Evolutionary conservation across 2,329 filamentous ascomycete genomes (phyloP), one percentile per base, ranked within the genome.

Genomic region (Mycocentrospora acerina): DNA sequence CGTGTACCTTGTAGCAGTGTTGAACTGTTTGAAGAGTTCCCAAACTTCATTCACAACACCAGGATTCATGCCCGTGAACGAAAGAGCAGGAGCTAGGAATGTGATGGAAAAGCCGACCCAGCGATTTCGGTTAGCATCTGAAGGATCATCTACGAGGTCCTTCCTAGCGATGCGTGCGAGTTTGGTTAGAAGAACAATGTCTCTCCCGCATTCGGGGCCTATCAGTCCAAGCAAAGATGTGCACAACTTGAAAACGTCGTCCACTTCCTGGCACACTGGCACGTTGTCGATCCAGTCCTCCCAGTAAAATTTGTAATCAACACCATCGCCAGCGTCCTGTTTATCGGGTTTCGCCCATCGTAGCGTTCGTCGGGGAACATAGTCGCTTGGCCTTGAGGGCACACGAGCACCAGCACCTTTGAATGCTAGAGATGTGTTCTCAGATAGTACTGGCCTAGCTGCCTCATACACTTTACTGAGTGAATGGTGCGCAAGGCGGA

Each of bases 281-380:
- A 98, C 78, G 48, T 93, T 95, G 67, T 97, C 91, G 2, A 83
- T 78, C 93, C 93, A 98, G 54, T 97, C 93, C 42, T 95, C 90
- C 83, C 93, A 96, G 67, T 98, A 98, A 63, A 94, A 97, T 24
- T 86, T 82, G 64, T 96, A 97, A 35, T 86, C 77, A 10, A 74
- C 80, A n/a, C 79, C 77, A 52, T 90, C 88, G 37, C 83, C 83
- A 17, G 81, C 82, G 57, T 93, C 88, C 48, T 78, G 78, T 51
- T 81, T 83, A 54, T 95, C 90, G 4, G 89, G 81, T 55, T 86
- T 85, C 4, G 90, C 86, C 91, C 91, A 96, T 45, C 87, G 81
- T 48, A 93, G 74, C 12, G 81, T 76, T 58, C 85, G 86, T 52
- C 81, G 81, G n/a, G 79, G 71, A 3, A 77, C 70, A 17, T 81